phyloP scores from a whole-genome alignment of 176 grass and related monocot genomes.

The Ampelocalamus luodianensis region DNA sequence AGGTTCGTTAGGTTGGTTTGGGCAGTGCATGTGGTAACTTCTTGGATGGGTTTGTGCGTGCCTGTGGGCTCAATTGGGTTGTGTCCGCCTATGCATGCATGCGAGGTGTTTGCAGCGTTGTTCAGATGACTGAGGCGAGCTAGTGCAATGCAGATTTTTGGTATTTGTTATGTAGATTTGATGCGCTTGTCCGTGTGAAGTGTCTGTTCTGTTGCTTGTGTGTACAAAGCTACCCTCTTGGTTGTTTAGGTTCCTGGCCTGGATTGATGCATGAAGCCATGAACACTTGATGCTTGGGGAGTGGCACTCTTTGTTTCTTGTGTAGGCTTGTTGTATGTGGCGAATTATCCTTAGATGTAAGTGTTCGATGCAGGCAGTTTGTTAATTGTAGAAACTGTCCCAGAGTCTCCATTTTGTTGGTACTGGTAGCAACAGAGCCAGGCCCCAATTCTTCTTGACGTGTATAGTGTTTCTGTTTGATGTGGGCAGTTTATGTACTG shows the following conservation, averaged over 20 bases:
- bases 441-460: not conserved
- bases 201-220: not conserved
- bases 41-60: not conserved
- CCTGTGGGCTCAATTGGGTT: not conserved
- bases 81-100: not conserved
- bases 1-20: conserved; percentile 9
- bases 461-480: not conserved
- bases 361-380: not conserved
- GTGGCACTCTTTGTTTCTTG: not conserved
- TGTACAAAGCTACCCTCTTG: not conserved
- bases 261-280: not conserved
- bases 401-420: not conserved
- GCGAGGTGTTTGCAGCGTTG: not conserved
- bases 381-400: not conserved
- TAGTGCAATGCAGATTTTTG: not conserved
- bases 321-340: not conserved
- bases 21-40: not conserved
- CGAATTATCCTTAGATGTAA: not conserved
- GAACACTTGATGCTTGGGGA: not conserved
- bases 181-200: not conserved
- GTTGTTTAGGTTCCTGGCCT: not conserved
- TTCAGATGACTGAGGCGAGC: not conserved
- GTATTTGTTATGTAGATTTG: not conserved
- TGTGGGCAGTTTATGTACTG: not conserved
- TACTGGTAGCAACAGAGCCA: not conserved